These are phyloP conservation scores for Angophora floribunda DNA, from an alignment of 345 rosid species.

Conservation along the genomic window DNA sequence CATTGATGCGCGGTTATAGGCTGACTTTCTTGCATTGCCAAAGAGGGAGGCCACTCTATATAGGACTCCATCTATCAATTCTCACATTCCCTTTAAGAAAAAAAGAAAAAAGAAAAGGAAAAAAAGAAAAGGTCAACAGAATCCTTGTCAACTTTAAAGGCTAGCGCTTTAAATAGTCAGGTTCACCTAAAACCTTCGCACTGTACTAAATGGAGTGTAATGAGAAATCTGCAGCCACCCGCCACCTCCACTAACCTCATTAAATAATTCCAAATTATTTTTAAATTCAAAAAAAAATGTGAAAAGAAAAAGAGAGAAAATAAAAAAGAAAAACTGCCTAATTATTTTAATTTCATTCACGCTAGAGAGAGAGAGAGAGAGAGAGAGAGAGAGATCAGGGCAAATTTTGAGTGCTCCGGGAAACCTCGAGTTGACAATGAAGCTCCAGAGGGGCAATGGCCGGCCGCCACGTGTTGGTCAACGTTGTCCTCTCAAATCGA, in stretches of 20 bases:
- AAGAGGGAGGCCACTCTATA: not conserved
- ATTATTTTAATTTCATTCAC: not conserved
- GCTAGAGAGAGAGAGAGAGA: not conserved
- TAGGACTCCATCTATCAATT: not conserved
- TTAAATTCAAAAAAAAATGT: not conserved
- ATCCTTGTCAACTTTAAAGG: not conserved
- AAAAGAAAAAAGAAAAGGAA: no score
- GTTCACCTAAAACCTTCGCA: constrained; percentile 3
- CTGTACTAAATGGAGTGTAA: not conserved
- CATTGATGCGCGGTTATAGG: not conserved
- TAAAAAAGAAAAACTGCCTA: not conserved
- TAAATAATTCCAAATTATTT: not conserved
- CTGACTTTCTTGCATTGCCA: not conserved
- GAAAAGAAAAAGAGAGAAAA: not conserved
- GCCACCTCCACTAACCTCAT: constrained; percentile 1
- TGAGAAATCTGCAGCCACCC: constrained; percentile 4
- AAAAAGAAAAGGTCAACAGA: not conserved
- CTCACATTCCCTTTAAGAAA: not conserved
- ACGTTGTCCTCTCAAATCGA: not conserved
- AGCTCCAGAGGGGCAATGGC: not conserved
- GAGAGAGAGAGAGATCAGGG: not conserved
- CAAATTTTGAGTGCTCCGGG: not conserved
- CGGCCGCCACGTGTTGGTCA: constrained; percentile 21
- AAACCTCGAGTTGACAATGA: constrained; percentile 21
- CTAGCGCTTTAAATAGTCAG: not conserved